Percentiles rank a stretch among this genome's conserved stretches.
phyloP scores from a whole-genome alignment of 257 asterid species.

The Misopates orontium region DNA sequence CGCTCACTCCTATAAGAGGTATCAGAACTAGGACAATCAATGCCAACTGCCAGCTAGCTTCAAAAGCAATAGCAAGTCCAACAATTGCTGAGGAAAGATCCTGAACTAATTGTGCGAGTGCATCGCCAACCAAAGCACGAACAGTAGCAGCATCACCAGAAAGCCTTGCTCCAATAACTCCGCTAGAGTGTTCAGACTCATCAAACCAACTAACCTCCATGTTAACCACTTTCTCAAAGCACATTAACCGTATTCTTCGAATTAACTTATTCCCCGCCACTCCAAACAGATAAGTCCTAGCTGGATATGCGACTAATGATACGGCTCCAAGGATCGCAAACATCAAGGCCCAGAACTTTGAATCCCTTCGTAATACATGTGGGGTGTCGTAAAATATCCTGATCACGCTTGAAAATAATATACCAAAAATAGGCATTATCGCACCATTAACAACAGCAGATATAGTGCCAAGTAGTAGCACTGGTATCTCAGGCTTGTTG shows the following conservation, averaged over 20 bases:
- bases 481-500: constrained; percentile 62
- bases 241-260: constrained; percentile 52
- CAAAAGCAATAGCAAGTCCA: constrained; percentile 61
- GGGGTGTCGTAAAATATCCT: constrained; percentile 51
- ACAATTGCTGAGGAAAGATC: constrained; percentile 48
- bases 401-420: constrained; percentile 52
- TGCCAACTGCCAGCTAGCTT: constrained; percentile 74
- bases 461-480: constrained; percentile 45
- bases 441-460: constrained; percentile 57
- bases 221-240: constrained; percentile 57
- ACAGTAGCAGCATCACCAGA: constrained; percentile 67
- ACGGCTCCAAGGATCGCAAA: constrained; percentile 43
- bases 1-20: constrained; percentile 54
- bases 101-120: constrained; percentile 54
- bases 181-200: constrained; percentile 56
- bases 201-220: constrained; percentile 78
- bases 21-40: constrained; percentile 55
- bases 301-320: constrained; percentile 47
- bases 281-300: constrained; percentile 53
- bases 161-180: constrained; percentile 61
- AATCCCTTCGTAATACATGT: constrained; percentile 45
- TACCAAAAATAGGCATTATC: constrained; percentile 55
- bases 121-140: constrained; percentile 63
- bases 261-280: constrained; percentile 64
- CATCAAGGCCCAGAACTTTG: constrained; percentile 62